phyloP scores from a whole-genome alignment of 371 early-diverging fungal species.

The Smittium mucronatum region DNA sequence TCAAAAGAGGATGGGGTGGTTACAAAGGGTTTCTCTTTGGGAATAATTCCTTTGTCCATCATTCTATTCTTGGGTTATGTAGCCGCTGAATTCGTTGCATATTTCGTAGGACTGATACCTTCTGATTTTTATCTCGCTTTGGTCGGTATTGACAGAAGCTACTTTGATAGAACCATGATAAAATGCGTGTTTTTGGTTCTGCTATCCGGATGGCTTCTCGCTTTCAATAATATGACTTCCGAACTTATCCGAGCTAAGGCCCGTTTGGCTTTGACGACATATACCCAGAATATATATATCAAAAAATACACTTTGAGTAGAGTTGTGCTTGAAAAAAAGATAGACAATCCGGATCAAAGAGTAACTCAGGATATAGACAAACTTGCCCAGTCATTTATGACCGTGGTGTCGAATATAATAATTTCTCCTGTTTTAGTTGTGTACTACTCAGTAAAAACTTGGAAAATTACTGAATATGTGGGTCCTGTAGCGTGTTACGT shows the following conservation, averaged over 20 bases:
- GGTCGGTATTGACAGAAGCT: slow-evolving; percentile 40
- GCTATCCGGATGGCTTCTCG: slow-evolving; percentile 42
- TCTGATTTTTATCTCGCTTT: slow-evolving; percentile 59
- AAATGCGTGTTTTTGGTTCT: slow-evolving; percentile 42
- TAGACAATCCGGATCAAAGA: slow-evolving; percentile 79
- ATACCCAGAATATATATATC: slow-evolving; percentile 49
- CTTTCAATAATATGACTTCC: slow-evolving; percentile 40
- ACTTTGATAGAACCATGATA: slow-evolving; percentile 40
- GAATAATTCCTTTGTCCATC: neutral
- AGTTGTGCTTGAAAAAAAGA: slow-evolving; percentile 37
- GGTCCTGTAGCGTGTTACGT: slow-evolving; percentile 57
- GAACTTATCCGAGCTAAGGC: slow-evolving; percentile 43
- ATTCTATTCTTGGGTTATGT: neutral
- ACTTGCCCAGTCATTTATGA: slow-evolving; percentile 44
- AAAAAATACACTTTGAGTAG: slow-evolving; percentile 45
- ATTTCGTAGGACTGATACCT: slow-evolving; percentile 55
- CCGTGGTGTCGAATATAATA: slow-evolving; percentile 50
- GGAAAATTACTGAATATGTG: slow-evolving; percentile 48
- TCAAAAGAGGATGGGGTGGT: slow-evolving; percentile 5
- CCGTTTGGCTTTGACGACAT: slow-evolving; percentile 40
- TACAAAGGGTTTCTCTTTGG: neutral
- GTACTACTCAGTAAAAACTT: slow-evolving; percentile 64
- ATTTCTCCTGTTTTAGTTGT: slow-evolving; percentile 60
- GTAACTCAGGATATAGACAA: slow-evolving; percentile 81
- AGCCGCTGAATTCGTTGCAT: slow-evolving; percentile 20